Evolutionary conservation across 2,329 filamentous ascomycete species (phyloP).

Genomic region (Aspergillus latus): DNA sequence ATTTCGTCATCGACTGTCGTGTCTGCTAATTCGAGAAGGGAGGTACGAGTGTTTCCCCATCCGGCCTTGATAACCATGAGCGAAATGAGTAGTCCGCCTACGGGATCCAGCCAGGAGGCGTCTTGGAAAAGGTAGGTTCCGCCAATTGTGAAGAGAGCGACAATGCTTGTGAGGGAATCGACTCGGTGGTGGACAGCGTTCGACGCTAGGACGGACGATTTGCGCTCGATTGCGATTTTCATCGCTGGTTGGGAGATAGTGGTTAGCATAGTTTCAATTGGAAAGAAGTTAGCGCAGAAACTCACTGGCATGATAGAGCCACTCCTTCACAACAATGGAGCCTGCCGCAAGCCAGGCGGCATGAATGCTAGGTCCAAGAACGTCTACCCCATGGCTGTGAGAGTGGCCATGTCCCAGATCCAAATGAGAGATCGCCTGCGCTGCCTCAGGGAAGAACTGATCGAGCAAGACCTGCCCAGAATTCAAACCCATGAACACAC

Average conservation of each 20-base stretch:
- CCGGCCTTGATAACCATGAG: conserved; percentile 91
- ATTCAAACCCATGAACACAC: conserved; percentile 86
- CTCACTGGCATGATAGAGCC: conserved; percentile 94
- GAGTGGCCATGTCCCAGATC: conserved; percentile 58
- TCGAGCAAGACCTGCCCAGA: conserved; percentile 68
- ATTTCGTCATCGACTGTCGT: conserved; percentile 83
- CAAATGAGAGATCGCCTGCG: conserved; percentile 47
- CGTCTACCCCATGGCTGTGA: conserved; percentile 52
- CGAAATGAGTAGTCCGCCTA: conserved; percentile 89
- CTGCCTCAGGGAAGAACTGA: conserved; percentile 69
- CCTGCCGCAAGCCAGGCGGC: conserved; percentile 91
- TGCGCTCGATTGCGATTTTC: conserved; percentile 91
- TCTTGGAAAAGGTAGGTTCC: conserved; percentile 83
- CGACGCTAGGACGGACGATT: conserved; percentile 91
- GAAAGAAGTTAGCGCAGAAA: conserved; percentile 24
- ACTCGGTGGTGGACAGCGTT: conserved; percentile 96
- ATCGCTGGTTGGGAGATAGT: conserved; percentile 60
- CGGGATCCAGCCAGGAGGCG: conserved; percentile 89
- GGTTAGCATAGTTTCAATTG: background rate
- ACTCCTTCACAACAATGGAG: conserved; percentile 91
- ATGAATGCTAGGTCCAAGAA: conserved; percentile 77
- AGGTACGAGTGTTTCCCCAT: conserved; percentile 76
- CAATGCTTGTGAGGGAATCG: conserved; percentile 91
- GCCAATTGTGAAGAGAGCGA: conserved; percentile 83
- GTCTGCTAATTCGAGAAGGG: conserved; percentile 88